phyloP scores from a whole-genome alignment of 805 yeast species.

The Candida insectorum region DNA sequence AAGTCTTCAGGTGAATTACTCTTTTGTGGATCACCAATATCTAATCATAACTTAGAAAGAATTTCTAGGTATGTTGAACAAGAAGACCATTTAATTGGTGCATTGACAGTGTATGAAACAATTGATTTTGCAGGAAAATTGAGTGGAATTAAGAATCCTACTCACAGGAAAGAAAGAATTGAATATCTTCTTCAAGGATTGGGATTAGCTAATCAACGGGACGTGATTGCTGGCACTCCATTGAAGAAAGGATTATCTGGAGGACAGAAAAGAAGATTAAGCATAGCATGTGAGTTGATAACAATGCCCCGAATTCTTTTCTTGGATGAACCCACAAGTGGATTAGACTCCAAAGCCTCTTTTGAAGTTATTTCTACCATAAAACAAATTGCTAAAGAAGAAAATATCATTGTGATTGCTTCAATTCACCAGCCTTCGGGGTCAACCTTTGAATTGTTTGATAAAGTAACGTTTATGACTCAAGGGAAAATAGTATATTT shows the following conservation, averaged over 20 bases:
- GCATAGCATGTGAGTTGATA: constrained; percentile 75
- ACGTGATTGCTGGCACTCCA: constrained; percentile 50
- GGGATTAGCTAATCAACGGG: constrained; percentile 74
- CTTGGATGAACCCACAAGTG: constrained; percentile 62
- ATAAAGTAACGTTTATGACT: constrained; percentile 19
- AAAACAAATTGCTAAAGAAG: constrained; percentile 49
- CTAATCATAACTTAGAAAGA: constrained; percentile 21
- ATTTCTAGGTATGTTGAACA: constrained; percentile 77
- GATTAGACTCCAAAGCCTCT: constrained; percentile 69
- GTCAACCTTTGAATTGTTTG: constrained; percentile 34
- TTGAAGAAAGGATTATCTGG: constrained; percentile 41
- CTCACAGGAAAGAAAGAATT: constrained; percentile 37
- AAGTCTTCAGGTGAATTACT: constrained; percentile 59
- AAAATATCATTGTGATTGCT: constrained; percentile 62
- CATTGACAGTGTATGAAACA: constrained; percentile 77
- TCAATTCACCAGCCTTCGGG: constrained; percentile 70
- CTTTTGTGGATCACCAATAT: constrained; percentile 53
- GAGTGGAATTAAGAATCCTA: neutral
- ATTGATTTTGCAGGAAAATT: constrained; percentile 67
- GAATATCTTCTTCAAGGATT: constrained; percentile 56
- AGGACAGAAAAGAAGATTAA: constrained; percentile 73
- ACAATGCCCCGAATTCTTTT: constrained; percentile 68
- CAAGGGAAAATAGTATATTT: constrained; percentile 19
- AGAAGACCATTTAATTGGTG: constrained; percentile 68
- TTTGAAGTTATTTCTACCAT: constrained; percentile 61